A percentile compares a stretch with the other conserved stretches of the same genome.
Evolutionary conservation across 352 stramenopile genomes (phyloP).

Genomic region (Achlya hypogyna): DNA sequence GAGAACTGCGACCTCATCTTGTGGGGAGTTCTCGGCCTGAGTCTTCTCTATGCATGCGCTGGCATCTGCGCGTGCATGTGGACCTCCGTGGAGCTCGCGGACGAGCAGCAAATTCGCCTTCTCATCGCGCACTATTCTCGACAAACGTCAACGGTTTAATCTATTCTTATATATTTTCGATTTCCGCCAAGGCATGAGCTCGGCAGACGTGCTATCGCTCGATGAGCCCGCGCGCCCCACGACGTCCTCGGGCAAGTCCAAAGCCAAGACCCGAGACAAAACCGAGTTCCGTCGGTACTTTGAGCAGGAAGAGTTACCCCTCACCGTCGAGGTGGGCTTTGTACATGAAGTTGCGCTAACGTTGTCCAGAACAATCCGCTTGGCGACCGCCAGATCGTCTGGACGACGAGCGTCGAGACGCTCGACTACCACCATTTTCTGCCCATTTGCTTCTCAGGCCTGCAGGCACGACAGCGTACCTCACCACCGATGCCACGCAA

Average conservation of each 20-base stretch:
- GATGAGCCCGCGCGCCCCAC: slow-evolving; percentile 30
- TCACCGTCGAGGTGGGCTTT: slow-evolving; percentile 32
- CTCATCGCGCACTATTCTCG: not conserved
- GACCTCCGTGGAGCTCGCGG: not conserved
- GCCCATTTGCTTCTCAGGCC: slow-evolving; percentile 56
- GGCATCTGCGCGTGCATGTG: not conserved
- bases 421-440: slow-evolving; percentile 59
- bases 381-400: slow-evolving; percentile 39
- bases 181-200: not conserved
- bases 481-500: not conserved
- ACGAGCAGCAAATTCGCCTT: not conserved
- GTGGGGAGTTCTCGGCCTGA: not conserved
- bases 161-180: not conserved
- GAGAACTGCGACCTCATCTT: not conserved
- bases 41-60: not conserved
- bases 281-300: slow-evolving; percentile 63
- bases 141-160: not conserved
- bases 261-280: slow-evolving; percentile 40
- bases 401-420: slow-evolving; percentile 45
- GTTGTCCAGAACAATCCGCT: slow-evolving; percentile 22
- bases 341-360: not conserved
- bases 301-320: slow-evolving; percentile 52
- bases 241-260: slow-evolving; percentile 41
- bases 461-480: slow-evolving; percentile 25
- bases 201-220: slow-evolving; percentile 38